Conservation (phyloP, 2,329 filamentous ascomycete genomes). For the Epichloe gansuensis region DNA sequence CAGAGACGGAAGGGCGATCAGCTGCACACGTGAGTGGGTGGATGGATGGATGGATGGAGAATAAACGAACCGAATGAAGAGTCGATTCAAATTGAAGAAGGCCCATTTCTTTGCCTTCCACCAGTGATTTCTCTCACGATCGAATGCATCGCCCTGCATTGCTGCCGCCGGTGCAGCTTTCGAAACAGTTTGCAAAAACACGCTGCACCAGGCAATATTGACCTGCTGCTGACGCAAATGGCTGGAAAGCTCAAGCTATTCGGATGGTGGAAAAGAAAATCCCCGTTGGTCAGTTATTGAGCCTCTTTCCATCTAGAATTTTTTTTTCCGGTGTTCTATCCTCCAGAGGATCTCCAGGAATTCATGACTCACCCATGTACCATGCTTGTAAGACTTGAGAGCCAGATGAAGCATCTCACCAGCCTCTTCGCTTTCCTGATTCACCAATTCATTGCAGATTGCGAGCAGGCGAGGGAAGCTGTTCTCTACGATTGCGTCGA, state of each 20-base stretch:
- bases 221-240: constrained; percentile 67
- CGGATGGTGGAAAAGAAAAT: background rate
- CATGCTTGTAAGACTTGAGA: constrained; percentile 95
- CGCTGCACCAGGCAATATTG: constrained; percentile 90
- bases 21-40: too few relatives aligned
- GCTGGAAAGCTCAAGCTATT: constrained; percentile 71
- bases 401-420: constrained; percentile 94
- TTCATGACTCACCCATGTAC: constrained; percentile 60
- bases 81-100: constrained; percentile 90
- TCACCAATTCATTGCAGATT: constrained; percentile 80
- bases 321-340: too few relatives aligned
- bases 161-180: constrained; percentile 72
- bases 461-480: constrained; percentile 79
- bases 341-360: background rate
- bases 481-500: constrained; percentile 85
- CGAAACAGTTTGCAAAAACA: constrained; percentile 82
- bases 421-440: constrained; percentile 85
- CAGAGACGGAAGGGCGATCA: background rate
- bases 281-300: background rate
- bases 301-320: too few relatives aligned
- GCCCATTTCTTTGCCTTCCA: constrained; percentile 99
- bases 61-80: constrained; percentile 67
- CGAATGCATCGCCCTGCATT: constrained; percentile 71
- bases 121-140: constrained; percentile 92
- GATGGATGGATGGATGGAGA: background rate